Percentiles rank a stretch among this genome's conserved stretches.
Evolutionary conservation across 225 moss, liverwort and hornwort species (phyloP).

Genomic region (Climacium dendroides): DNA sequence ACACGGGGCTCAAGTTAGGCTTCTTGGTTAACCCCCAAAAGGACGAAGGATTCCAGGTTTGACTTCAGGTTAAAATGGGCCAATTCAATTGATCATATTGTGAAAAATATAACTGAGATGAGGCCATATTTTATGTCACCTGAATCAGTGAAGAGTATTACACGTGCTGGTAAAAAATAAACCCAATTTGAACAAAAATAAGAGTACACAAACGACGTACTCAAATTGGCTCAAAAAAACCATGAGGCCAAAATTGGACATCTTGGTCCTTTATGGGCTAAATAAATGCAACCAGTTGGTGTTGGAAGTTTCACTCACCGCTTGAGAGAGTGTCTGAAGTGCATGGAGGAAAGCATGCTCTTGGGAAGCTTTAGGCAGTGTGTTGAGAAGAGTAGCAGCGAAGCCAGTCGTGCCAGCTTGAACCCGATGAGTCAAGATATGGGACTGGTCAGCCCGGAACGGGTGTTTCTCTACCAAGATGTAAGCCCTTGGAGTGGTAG

Average conservation of each 20-base stretch:
- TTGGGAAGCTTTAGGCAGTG: slow-evolving; percentile 28
- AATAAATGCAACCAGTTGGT: neutral
- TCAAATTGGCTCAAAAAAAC: neutral
- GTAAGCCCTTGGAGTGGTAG: slow-evolving; percentile 47
- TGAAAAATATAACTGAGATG: too few species aligned
- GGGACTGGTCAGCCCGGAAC: slow-evolving; percentile 77
- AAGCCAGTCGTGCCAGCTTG: slow-evolving; percentile 61
- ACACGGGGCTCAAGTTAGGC: neutral
- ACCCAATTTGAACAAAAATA: neutral
- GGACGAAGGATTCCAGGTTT: neutral
- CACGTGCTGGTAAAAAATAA: too few species aligned
- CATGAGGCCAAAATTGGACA: neutral
- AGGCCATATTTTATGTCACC: too few species aligned
- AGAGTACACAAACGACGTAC: neutral
- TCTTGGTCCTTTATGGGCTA: neutral
- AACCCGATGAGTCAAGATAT: slow-evolving; percentile 77
- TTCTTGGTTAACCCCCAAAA: neutral
- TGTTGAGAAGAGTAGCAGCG: slow-evolving; percentile 45
- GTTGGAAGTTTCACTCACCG: slow-evolving; percentile 32
- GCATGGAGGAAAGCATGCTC: slow-evolving; percentile 32
- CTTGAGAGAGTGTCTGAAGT: slow-evolving; percentile 53
- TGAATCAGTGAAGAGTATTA: too few species aligned
- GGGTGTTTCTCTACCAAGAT: slow-evolving; percentile 87
- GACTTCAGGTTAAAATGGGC: neutral
- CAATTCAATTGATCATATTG: neutral